Base-by-base conservation (phyloP, 495 filamentous ascomycete species). In the Penicillium angulare region DNA sequence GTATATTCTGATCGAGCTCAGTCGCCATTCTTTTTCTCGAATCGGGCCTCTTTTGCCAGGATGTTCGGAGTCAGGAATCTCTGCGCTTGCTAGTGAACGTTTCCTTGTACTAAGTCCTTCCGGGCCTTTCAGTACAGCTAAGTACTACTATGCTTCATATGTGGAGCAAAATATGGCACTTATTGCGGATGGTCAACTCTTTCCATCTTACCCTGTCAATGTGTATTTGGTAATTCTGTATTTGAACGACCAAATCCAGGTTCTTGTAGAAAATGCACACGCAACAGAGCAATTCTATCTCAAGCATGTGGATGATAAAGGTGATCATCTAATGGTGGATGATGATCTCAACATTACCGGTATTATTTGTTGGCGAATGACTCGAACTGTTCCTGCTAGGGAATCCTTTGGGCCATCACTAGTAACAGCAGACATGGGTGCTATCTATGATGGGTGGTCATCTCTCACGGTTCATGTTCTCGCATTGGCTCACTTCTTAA, bases 261-360 rank as follows among this genome's bases (percentile, higher is more conserved):
- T 5, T 50, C 23, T 50, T 35, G 2, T 29, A 36, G 17, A 21
- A 7, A 22, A 15, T 17, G 51, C 46, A 17, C 50, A 43, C 12
- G 49, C 43, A 20, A 41, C 34, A 12, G 43, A 53, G 43, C 24
- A 53, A 26, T 73, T 74, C 50, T 78, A 61, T 51, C 50, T 78
- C 21, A 71, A 71, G 50, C 65, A 77, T 41, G 43, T 57, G 22
- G 74, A 74, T 60, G 71, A 74, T 50, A 71, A 73, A 46, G 69
- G 69, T 7, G 64, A 73, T 35, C 70, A 74, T 49, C 49, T 76
- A 16, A 48, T 79, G 7, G 63, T 76, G 10, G 68, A 76, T 32
- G 62, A 71, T 5, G 55, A 69, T 3, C 62, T 56, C 35, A 69
- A 78, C 43, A 66, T 76, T 43, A 67, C 54, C 3, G 63, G 67